These are phyloP conservation scores for Zasmidium angulare DNA, from an alignment of 2,329 filamentous ascomycete species.

Conservation along the genomic window DNA sequence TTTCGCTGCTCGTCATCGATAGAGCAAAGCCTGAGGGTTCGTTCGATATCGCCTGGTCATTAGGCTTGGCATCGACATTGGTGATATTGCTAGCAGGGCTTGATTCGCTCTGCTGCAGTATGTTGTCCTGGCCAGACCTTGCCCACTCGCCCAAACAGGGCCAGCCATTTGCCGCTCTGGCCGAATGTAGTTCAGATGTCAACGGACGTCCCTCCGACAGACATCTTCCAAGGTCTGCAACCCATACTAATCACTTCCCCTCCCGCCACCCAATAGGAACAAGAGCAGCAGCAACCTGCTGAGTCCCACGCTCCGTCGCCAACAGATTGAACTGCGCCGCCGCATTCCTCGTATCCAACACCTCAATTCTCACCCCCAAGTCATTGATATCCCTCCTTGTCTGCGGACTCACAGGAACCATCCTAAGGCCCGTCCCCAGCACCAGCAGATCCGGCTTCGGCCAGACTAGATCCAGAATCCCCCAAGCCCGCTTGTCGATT, in stretches of 20 bases:
- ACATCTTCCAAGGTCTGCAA: neutral
- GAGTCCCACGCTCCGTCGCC: conserved; percentile 86
- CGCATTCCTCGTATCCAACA: conserved; percentile 90
- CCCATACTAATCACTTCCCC: conserved; percentile 29
- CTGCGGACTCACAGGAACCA: conserved; percentile 72
- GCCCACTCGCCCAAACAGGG: no score
- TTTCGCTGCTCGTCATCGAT: no score
- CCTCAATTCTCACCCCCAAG: conserved; percentile 80
- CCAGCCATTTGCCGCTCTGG: no score
- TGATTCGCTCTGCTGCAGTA: no score
- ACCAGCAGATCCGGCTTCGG: conserved; percentile 92
- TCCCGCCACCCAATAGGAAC: conserved; percentile 83
- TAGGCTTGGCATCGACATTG: no score
- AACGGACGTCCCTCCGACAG: neutral
- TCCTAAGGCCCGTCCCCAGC: conserved; percentile 76
- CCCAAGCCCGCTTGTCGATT: conserved; percentile 68
- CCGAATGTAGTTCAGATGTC: no score
- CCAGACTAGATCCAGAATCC: conserved; percentile 74
- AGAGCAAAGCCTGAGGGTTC: no score
- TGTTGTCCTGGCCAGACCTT: no score
- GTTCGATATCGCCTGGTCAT: no score
- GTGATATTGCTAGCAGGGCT: no score
- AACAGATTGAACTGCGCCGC: conserved; percentile 92
- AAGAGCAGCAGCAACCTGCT: conserved; percentile 81
- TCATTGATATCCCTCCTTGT: conserved; percentile 71